phyloP scores from a whole-genome alignment of 2,329 filamentous ascomycete species.

The Hypoxylon sp. region DNA sequence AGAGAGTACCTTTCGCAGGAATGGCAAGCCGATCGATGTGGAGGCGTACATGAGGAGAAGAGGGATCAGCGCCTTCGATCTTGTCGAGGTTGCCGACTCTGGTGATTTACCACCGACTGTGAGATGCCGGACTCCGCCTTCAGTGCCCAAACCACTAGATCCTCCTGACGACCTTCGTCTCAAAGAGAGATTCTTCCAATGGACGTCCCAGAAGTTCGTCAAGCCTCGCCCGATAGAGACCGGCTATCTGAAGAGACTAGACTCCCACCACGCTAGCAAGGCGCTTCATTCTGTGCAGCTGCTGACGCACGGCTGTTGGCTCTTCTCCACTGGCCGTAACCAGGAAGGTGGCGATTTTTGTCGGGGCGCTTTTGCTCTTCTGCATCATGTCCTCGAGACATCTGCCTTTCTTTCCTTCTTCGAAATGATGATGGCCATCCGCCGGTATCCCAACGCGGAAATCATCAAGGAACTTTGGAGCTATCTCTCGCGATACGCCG shows the following conservation, averaged over 20 bases:
- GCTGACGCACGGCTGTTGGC: constrained; percentile 50
- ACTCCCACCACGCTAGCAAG: constrained; percentile 47
- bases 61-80: constrained; percentile 50
- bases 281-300: constrained; percentile 48
- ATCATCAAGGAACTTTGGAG: constrained; percentile 49
- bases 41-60: constrained; percentile 51
- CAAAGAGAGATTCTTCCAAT: constrained; percentile 50
- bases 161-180: constrained; percentile 48
- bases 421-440: constrained; percentile 45
- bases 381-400: constrained; percentile 47
- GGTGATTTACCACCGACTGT: constrained; percentile 50
- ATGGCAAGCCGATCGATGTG: constrained; percentile 50
- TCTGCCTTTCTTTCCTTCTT: constrained; percentile 49
- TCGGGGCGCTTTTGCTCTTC: constrained; percentile 45
- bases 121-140: constrained; percentile 49
- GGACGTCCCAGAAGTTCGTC: constrained; percentile 45
- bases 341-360: constrained; percentile 48
- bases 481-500: constrained; percentile 47
- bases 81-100: constrained; percentile 47
- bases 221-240: constrained; percentile 43
- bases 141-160: constrained; percentile 41
- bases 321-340: constrained; percentile 48
- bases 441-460: constrained; percentile 44
- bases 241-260: constrained; percentile 47
- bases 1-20: constrained; percentile 50